These are phyloP conservation scores for Backusella macrospora DNA, from an alignment of 192 early-diverging fungal species.

Conservation along the genomic window DNA sequence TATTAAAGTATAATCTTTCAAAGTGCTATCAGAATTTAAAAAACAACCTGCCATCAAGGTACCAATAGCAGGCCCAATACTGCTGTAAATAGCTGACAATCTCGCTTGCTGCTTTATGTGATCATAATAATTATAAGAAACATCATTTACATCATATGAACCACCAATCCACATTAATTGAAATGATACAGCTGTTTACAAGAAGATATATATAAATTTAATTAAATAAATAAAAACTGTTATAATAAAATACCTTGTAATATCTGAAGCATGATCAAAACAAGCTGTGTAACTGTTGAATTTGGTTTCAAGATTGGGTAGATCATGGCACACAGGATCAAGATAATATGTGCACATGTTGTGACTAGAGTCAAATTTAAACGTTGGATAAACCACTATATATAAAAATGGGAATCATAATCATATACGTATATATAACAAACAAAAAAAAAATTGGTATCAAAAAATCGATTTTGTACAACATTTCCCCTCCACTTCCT, in stretches of 20 bases:
- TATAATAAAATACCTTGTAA: constrained; percentile 10
- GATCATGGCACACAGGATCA: constrained; percentile 14
- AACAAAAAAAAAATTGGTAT: background rate
- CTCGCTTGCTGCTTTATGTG: constrained; percentile 24
- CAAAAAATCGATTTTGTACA: background rate
- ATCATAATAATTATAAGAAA: constrained; percentile 8
- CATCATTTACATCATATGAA: background rate
- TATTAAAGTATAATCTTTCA: background rate
- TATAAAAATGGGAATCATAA: background rate
- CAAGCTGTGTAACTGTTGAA: background rate
- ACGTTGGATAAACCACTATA: constrained; percentile 9
- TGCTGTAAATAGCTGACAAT: constrained; percentile 27
- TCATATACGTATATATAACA: background rate
- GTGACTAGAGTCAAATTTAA: constrained; percentile 17
- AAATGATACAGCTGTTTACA: constrained; percentile 1
- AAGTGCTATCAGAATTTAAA: background rate
- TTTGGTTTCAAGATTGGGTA: constrained; percentile 11
- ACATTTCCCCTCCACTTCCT: background rate
- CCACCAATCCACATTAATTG: constrained; percentile 24
- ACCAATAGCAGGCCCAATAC: constrained; percentile 30
- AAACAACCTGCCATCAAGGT: constrained; percentile 17
- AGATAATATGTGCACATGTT: constrained; percentile 9
- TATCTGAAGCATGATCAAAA: background rate
- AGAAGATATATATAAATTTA: constrained; percentile 4
- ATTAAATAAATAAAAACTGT: background rate